Evolutionary conservation across 352 stramenopile genomes (phyloP).

Genomic region (Phytophthora nicotianae): DNA sequence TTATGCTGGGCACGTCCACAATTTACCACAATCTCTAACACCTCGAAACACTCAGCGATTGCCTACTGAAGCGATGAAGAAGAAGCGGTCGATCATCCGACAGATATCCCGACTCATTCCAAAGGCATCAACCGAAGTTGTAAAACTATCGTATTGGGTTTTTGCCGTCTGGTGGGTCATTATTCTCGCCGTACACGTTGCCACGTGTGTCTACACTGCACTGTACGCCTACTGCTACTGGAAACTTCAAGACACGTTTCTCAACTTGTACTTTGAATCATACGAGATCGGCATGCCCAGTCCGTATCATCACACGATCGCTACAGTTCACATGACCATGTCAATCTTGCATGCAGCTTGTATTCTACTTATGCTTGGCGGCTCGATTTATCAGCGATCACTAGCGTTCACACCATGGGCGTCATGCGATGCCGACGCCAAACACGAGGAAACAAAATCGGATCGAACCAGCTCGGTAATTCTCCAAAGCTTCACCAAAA

Average conservation of each 20-base stretch:
- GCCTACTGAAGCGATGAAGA: background rate
- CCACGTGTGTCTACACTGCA: constrained; percentile 21
- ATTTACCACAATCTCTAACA: background rate
- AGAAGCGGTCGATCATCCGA: background rate
- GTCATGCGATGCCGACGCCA: background rate
- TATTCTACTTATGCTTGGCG: constrained; percentile 21
- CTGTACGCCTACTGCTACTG: constrained; percentile 19
- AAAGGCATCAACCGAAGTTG: constrained; percentile 1
- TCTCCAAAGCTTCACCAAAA: constrained; percentile 11
- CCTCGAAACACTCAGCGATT: background rate
- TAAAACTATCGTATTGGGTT: constrained; percentile 6
- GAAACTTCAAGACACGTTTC: constrained; percentile 11
- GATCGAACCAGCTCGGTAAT: constrained; percentile 14
- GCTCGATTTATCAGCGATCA: constrained; percentile 5
- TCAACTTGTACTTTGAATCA: constrained; percentile 19
- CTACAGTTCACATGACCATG: constrained; percentile 24
- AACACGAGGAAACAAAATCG: background rate
- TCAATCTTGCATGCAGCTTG: constrained; percentile 25
- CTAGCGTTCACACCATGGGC: constrained; percentile 24
- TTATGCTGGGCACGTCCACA: background rate
- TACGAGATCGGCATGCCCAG: constrained; percentile 25
- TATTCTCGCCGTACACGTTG: constrained; percentile 7
- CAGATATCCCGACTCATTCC: background rate
- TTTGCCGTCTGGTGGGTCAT: constrained; percentile 17
- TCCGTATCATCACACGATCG: constrained; percentile 23